A percentile compares a stretch with the other conserved stretches of the same genome.
Evolutionary conservation across 202 grass and related monocot genomes (phyloP).

Genomic region (Panicum hallii): DNA sequence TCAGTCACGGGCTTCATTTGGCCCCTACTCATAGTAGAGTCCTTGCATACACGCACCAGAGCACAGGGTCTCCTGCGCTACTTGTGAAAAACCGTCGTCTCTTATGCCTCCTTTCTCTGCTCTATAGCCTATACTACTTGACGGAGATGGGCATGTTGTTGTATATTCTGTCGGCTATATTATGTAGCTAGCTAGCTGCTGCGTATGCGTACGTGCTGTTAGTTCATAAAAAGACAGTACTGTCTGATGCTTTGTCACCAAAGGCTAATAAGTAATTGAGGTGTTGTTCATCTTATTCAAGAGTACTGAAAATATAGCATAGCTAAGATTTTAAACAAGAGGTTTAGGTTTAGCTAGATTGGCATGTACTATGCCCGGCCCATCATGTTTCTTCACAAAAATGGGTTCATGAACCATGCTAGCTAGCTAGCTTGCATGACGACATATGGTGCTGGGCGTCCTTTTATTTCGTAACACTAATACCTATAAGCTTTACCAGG

Average conservation of each 20-base stretch:
- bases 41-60: constrained; percentile 10
- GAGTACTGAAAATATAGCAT: background rate
- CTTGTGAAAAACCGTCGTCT: constrained; percentile 14
- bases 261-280: background rate
- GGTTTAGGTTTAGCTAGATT: background rate
- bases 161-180: constrained; percentile 2
- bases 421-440: too few species aligned
- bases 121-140: constrained; percentile 13
- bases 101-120: constrained; percentile 10
- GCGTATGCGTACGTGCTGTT: background rate
- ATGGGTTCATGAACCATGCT: background rate
- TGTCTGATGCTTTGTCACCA: constrained; percentile 11
- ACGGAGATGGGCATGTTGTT: constrained; percentile 10
- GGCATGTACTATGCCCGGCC: background rate
- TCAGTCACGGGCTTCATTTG: constrained; percentile 52
- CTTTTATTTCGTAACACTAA: too few species aligned
- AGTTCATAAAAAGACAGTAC: background rate
- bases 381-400: background rate
- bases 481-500: too few species aligned
- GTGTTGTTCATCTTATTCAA: background rate
- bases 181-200: background rate
- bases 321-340: background rate
- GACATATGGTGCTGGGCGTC: too few species aligned
- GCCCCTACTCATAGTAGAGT: background rate
- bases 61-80: constrained; percentile 13